Evolutionary conservation across 2,329 filamentous ascomycete genomes (phyloP), one percentile per base, ranked within the genome.

Genomic region (Didymella arachidicola): DNA sequence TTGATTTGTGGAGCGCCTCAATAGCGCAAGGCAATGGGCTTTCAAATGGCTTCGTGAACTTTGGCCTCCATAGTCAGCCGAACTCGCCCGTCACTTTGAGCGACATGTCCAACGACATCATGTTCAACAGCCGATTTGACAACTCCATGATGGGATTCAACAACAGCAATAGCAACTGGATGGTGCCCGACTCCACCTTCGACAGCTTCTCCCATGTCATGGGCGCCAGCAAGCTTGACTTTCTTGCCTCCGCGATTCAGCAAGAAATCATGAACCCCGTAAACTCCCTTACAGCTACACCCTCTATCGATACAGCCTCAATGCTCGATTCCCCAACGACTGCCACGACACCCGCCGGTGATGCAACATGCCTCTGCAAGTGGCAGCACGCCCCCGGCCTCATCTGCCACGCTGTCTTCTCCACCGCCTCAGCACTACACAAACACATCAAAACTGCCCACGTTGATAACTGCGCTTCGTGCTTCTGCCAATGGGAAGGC

Each of bases 401-500:
- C 1, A 60, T 70, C 43, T 77, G 75, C 36, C 66, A 71, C 12
- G 69, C 72, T 18, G 30, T 57, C 47, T 76, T 76, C 49, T 60
- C 68, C 29, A 62, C 59, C 27, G 59, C 74, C 10, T 67, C 71
- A 50, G 63, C 64, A 7, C 70, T 77, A 1, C 75, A 77, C 56
- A 69, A 72, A 32, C 75, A 77, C 61, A 71, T 76, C 55, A 76
- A 77, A 48, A 65, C 66, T 10, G 60, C 65, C 0, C 75, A 77
- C 47, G 72, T 76, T 18, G 72, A 76, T 61, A 72, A 70, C 52
- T 77, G 72, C 56, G 65, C 67, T 1, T 64, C 65, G 30, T 77
- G 72, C 58, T 65, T 72, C 62, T 77, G 75, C 47, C 73, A 73
- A 51, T 78, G 76, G 76, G 68, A 73, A 52, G 63, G 61, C 14